Evolutionary conservation across 306 rosid genomes (phyloP).

Genomic region (Heteromeles arbutifolia): DNA sequence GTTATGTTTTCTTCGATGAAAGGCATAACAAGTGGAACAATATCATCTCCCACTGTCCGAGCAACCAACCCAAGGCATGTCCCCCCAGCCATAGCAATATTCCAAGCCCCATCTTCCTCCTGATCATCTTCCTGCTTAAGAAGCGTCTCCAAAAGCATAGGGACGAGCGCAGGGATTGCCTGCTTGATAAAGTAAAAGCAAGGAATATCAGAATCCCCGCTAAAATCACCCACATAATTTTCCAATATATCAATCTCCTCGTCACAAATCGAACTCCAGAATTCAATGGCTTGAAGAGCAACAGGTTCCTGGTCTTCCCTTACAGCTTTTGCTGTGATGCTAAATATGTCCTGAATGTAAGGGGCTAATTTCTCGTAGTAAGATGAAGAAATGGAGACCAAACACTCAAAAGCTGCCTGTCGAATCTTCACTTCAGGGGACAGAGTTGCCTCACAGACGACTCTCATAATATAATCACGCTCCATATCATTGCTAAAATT

Average conservation of each 20-base stretch:
- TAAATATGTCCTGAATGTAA: slow-evolving; percentile 75
- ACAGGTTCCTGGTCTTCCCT: slow-evolving; percentile 79
- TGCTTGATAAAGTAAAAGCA: slow-evolving; percentile 87
- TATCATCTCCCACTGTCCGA: slow-evolving; percentile 77
- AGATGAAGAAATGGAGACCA: slow-evolving; percentile 78
- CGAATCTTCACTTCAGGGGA: slow-evolving; percentile 71
- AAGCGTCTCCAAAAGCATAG: slow-evolving; percentile 79
- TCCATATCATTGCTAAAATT: slow-evolving; percentile 83
- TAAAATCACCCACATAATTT: slow-evolving; percentile 54
- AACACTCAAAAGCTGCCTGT: slow-evolving; percentile 83
- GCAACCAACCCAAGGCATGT: slow-evolving; percentile 93
- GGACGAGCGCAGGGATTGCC: slow-evolving; percentile 82
- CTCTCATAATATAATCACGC: slow-evolving; percentile 90
- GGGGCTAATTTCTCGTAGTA: slow-evolving; percentile 72
- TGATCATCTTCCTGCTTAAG: slow-evolving; percentile 97
- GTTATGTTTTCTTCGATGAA: slow-evolving; percentile 82
- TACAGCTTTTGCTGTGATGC: slow-evolving; percentile 74
- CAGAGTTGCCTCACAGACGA: slow-evolving; percentile 78
- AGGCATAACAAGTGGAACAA: slow-evolving; percentile 78
- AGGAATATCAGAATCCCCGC: slow-evolving; percentile 63
- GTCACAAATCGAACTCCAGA: slow-evolving; percentile 93
- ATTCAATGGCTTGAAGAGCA: slow-evolving; percentile 92
- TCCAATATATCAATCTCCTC: slow-evolving; percentile 87
- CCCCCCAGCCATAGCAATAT: slow-evolving; percentile 96
- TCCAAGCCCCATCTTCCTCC: slow-evolving; percentile 97